Conservation (phyloP, 2,329 filamentous ascomycete species). For the Venturia effusa region DNA sequence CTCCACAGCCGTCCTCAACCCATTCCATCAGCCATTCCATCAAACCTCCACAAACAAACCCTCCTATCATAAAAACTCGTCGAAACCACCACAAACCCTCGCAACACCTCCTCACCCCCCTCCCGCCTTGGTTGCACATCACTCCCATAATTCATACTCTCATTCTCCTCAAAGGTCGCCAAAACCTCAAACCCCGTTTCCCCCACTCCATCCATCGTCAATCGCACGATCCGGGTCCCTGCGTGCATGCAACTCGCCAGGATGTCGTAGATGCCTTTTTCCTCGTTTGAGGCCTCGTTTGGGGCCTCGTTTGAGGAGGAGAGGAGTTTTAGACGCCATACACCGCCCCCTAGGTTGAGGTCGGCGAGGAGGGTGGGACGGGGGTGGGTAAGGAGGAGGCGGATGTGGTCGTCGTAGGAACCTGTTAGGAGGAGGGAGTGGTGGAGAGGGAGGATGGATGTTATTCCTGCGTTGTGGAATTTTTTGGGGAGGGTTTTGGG, state of each 20-base stretch:
- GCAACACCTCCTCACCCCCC: constrained; percentile 12
- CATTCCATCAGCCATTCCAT: neutral
- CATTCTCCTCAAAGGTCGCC: constrained; percentile 68
- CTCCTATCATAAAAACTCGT: constrained; percentile 70
- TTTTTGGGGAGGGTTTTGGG: constrained; percentile 24
- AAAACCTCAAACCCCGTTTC: constrained; percentile 54
- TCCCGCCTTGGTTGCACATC: constrained; percentile 45
- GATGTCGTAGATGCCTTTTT: constrained; percentile 28
- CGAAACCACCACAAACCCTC: constrained; percentile 43
- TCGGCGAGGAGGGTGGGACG: constrained; percentile 49
- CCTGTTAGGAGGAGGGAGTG: constrained; percentile 64
- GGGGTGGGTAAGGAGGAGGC: constrained; percentile 44
- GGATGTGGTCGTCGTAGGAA: constrained; percentile 79
- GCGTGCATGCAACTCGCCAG: constrained; percentile 92
- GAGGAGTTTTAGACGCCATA: constrained; percentile 72
- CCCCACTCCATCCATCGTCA: constrained; percentile 26
- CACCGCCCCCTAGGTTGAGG: constrained; percentile 61
- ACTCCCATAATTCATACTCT: constrained; percentile 92
- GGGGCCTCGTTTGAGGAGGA: constrained; percentile 14
- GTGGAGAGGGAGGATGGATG: constrained; percentile 64
- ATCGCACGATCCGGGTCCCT: constrained; percentile 55
- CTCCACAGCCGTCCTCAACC: neutral
- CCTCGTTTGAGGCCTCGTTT: neutral
- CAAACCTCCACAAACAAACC: constrained; percentile 51
- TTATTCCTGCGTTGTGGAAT: constrained; percentile 73